These are phyloP conservation scores for Cubamyces sp. DNA, from an alignment of 768 basidiomycete species.

Conservation along the genomic window DNA sequence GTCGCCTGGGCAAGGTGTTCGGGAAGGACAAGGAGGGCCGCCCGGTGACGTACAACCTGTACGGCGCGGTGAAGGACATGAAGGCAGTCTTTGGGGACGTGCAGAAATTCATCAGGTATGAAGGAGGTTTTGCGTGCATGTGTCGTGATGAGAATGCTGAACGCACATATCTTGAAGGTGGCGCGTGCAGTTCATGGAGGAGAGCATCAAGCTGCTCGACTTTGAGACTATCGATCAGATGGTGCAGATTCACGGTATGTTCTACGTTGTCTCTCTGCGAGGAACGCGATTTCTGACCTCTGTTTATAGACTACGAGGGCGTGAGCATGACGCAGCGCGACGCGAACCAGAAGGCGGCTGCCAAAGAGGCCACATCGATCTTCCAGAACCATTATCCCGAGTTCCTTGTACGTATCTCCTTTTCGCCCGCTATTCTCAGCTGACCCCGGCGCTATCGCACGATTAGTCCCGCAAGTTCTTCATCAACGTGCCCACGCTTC, in stretches of 20 bases:
- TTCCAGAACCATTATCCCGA: conserved; percentile 83
- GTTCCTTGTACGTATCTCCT: conserved; percentile 54
- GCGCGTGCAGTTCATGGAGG: conserved; percentile 81
- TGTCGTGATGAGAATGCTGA: background rate
- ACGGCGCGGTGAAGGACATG: conserved; percentile 69
- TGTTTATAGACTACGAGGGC: conserved; percentile 69
- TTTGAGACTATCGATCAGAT: conserved; percentile 75
- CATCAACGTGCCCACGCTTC: conserved; percentile 74
- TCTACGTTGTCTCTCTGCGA: conserved; percentile 42
- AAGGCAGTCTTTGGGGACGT: conserved; percentile 79
- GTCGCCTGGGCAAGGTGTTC: conserved; percentile 61
- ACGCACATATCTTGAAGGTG: conserved; percentile 50
- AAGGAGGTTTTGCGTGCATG: background rate
- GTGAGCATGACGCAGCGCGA: conserved; percentile 63
- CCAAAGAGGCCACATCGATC: conserved; percentile 71
- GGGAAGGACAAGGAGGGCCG: conserved; percentile 73
- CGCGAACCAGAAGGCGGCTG: conserved; percentile 77
- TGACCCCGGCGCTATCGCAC: conserved; percentile 2
- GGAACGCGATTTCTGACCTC: background rate
- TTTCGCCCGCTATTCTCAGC: background rate
- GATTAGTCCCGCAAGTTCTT: conserved; percentile 74
- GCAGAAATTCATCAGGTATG: conserved; percentile 72
- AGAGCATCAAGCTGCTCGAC: conserved; percentile 62
- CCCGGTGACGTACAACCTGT: conserved; percentile 83
- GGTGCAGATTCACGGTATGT: conserved; percentile 71